These are phyloP conservation scores for Inonotus obliquus DNA, from an alignment of 1,284 basidiomycete species.

Conservation along the genomic window DNA sequence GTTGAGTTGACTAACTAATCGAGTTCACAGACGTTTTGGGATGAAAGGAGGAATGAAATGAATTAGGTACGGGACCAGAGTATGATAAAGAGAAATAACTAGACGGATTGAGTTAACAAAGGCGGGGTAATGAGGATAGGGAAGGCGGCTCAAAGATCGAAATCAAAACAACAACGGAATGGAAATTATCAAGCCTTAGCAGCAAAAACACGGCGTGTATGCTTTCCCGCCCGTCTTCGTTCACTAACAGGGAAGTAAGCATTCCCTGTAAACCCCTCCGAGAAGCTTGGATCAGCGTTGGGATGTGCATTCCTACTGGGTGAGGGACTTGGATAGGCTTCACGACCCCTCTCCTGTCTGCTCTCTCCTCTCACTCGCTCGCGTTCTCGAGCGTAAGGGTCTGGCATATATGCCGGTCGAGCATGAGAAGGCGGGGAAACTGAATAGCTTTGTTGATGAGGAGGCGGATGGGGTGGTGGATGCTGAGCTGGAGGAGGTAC, in stretches of 20 bases:
- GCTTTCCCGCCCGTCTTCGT: conserved; percentile 66
- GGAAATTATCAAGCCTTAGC: conserved; percentile 1
- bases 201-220: conserved; percentile 55
- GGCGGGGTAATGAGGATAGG: neutral
- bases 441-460: neutral
- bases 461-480: neutral
- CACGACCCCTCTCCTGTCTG: neutral
- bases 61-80: neutral
- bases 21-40: neutral
- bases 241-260: conserved; percentile 33
- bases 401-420: neutral
- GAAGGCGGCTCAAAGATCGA: neutral
- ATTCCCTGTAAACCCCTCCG: conserved; percentile 46
- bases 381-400: neutral
- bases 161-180: too few relatives aligned
- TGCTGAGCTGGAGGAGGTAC: neutral
- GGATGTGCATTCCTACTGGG: conserved; percentile 21
- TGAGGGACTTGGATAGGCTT: neutral
- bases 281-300: neutral
- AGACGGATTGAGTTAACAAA: neutral
- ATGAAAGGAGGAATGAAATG: neutral
- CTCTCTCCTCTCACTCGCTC: too few relatives aligned
- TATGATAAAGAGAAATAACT: neutral
- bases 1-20: neutral
- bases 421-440: neutral